These are phyloP conservation scores for Elaeis oleifera DNA, from an alignment of 202 grass and related monocot genomes.

Conservation along the genomic window DNA sequence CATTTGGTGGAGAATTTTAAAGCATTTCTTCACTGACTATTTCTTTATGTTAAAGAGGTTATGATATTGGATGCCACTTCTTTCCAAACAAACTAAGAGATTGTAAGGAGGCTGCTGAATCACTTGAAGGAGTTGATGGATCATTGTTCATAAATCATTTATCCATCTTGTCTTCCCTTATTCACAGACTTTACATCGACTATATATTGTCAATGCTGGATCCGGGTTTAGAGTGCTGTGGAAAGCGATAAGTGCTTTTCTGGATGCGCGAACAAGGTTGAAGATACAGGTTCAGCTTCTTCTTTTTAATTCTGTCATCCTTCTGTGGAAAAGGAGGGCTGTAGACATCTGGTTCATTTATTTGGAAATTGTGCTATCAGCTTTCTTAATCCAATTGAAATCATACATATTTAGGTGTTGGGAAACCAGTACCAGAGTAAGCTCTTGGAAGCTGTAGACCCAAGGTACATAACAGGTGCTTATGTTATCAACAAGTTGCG, in stretches of 20 bases:
- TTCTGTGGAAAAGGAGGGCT: conserved; percentile 18
- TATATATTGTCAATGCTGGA: conserved; percentile 97
- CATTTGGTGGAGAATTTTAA: too few species aligned
- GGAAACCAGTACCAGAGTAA: conserved; percentile 55
- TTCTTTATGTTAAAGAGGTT: too few species aligned
- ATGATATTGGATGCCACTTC: too few species aligned
- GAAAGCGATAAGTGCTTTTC: conserved; percentile 72
- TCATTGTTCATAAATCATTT: conserved; percentile 7
- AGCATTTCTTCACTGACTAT: too few species aligned
- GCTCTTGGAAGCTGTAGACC: conserved; percentile 68
- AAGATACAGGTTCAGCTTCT: conserved; percentile 64
- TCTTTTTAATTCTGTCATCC: conserved; percentile 15
- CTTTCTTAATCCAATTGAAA: background rate
- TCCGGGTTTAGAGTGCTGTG: conserved; percentile 87
- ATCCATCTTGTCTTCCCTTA: conserved; percentile 14
- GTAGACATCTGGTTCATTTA: conserved; percentile 14
- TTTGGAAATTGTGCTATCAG: background rate
- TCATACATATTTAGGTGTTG: conserved; percentile 43
- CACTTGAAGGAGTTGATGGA: background rate
- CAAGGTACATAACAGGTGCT: conserved; percentile 41
- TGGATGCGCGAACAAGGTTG: conserved; percentile 69
- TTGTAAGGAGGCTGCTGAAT: too few species aligned
- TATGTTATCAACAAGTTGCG: conserved; percentile 1
- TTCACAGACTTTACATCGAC: conserved; percentile 73
- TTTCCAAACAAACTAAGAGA: too few species aligned